Base-by-base conservation (phyloP, 257 asterid species). In the Solanum arcanum region DNA sequence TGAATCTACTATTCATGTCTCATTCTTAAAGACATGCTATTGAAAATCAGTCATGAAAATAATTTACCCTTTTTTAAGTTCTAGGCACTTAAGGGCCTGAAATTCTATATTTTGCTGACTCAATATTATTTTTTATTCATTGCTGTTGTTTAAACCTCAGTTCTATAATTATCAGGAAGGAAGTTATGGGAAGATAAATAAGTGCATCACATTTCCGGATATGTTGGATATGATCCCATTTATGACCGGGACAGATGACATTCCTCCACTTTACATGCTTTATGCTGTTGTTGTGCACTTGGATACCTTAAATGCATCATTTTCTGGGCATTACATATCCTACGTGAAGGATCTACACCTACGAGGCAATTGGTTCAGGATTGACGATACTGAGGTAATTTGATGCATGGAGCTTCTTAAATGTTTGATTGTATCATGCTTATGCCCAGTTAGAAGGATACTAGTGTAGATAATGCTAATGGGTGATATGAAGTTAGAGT, bases 201-300 rank as follows among this genome's bases (percentile, higher is more conserved):
- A 96, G 92, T 91, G 94, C 91, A 93, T 96, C 88, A 87, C 93
- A 46, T 96, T 96, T 85, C 98, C 99, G 13, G 99, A 95, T 70
- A 90, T 91, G 93, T 92, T 95, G 91, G 97, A 96, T 89, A 92
- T 95, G 97, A 85, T 90, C 86, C 98, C 98, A 13, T 96, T 88
- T 88, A 94, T 95, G 98, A 94, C 94, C 11, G 98, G 98, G 75
- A 88, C 95, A 13, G 96, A 95, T 46, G 98, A 96, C 86, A 85
- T 91, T 46, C 98, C 97, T 88, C 98, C 98, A 9, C 92, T 94
- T 20, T 96, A 96, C 92, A 88, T 91, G 93, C 98, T 96, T 12
- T 96, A 96, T 77, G 98, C 93, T 78, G 96, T 95, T 2, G 95
- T 95, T n/a, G 98, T 96, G 76, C 99, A 96, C 88, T 83, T 94